A percentile compares a stretch with the other conserved stretches of the same genome.
Conservation (phyloP, 805 yeast species). For the Saccharomycopsis oosterbeekiorum region DNA sequence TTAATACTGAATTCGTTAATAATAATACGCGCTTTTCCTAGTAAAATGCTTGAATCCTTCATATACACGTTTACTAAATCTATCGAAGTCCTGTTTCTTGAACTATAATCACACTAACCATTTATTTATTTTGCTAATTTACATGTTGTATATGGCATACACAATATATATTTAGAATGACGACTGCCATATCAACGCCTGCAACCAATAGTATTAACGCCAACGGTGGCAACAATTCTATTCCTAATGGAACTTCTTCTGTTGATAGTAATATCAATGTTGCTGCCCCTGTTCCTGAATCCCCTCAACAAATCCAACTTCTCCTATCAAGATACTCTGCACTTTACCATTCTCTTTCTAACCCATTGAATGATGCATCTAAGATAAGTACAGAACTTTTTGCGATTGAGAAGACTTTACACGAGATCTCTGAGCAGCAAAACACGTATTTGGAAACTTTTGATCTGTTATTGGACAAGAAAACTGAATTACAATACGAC, state of each 20-base stretch:
- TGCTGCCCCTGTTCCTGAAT: constrained; percentile 11
- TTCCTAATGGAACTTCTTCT: not conserved
- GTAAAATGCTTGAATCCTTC: not conserved
- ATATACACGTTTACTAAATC: not conserved
- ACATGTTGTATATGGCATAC: not conserved
- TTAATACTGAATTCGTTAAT: no score
- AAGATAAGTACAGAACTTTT: constrained; percentile 27
- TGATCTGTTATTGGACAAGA: constrained; percentile 24
- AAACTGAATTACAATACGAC: constrained; percentile 30
- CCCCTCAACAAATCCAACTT: constrained; percentile 15
- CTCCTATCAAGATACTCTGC: constrained; percentile 25
- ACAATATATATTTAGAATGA: not conserved
- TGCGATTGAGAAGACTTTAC: constrained; percentile 35
- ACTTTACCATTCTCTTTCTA: constrained; percentile 18
- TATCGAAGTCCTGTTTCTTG: not conserved
- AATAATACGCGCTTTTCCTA: not conserved
- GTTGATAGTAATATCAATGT: not conserved
- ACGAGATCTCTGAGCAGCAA: constrained; percentile 33
- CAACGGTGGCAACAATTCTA: not conserved
- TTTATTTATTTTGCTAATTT: not conserved
- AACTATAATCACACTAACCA: not conserved
- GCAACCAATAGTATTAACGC: not conserved
- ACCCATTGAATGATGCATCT: constrained; percentile 15
- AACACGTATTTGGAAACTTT: constrained; percentile 26
- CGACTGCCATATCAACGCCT: not conserved